A percentile compares a stretch with the other conserved stretches of the same genome.
These are phyloP conservation scores for Coffea humblotiana DNA, from an alignment of 305 asterid species.

Conservation along the genomic window DNA sequence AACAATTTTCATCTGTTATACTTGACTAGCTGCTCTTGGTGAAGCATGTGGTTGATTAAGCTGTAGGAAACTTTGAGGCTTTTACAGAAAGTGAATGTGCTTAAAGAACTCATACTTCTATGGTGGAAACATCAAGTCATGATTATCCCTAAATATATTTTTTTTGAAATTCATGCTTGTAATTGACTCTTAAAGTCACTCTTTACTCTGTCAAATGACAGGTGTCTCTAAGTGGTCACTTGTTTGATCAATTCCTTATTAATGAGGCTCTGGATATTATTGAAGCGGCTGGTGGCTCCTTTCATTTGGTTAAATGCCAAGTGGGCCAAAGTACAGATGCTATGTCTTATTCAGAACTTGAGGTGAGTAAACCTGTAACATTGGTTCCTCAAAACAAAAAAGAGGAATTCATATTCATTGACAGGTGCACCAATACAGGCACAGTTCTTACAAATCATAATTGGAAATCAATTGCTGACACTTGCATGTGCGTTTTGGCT, in stretches of 20 bases:
- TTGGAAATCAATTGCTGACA: not conserved
- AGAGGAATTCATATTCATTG: not conserved
- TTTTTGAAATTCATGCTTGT: not conserved
- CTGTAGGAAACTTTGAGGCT: not conserved
- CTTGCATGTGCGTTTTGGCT: not conserved
- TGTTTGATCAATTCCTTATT: conserved; percentile 86
- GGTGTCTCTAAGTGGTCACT: conserved; percentile 91
- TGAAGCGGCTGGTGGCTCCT: conserved; percentile 96
- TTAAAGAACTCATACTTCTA: not conserved
- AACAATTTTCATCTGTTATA: too few species aligned
- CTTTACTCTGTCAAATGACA: conserved; percentile 36
- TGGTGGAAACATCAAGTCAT: not conserved
- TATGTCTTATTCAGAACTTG: conserved; percentile 84
- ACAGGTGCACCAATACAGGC: not conserved
- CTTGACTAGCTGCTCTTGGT: not conserved
- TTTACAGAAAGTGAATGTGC: not conserved
- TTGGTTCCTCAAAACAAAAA: not conserved
- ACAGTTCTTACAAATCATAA: not conserved
- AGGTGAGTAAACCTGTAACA: conserved; percentile 42
- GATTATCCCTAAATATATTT: not conserved
- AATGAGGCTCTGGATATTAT: conserved; percentile 93
- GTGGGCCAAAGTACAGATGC: conserved; percentile 78
- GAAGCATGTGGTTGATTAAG: not conserved
- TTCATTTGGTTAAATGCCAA: conserved; percentile 87
- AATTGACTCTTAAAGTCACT: conserved; percentile 9